Evolutionary conservation across 1,139 yeast genomes (phyloP).

Genomic region (Debaryomycetaceae sp.): DNA sequence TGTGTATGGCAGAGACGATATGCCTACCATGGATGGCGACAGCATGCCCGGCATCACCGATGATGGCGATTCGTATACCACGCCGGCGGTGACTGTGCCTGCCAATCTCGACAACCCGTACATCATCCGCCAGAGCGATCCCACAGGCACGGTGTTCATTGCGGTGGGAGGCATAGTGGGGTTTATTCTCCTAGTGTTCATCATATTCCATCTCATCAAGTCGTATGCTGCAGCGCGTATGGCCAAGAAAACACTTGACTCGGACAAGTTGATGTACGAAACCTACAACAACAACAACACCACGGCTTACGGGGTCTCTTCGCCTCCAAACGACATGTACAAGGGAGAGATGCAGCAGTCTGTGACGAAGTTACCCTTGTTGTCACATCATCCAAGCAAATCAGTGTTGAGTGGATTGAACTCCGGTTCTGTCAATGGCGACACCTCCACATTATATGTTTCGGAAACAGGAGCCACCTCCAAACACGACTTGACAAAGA

Average conservation of each 20-base stretch:
- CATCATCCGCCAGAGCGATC: conserved; percentile 46
- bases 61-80: conserved; percentile 26
- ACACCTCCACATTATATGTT: conserved; percentile 35
- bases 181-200: conserved; percentile 45
- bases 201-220: conserved; percentile 34
- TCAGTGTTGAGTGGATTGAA: conserved; percentile 15
- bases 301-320: conserved; percentile 31
- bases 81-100: conserved; percentile 67
- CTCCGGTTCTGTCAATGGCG: conserved; percentile 24
- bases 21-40: background rate
- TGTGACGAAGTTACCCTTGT: conserved; percentile 36
- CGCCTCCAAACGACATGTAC: conserved; percentile 15
- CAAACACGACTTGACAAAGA: conserved; percentile 42
- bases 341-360: conserved; percentile 20
- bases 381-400: conserved; percentile 21
- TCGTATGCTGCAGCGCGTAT: conserved; percentile 36
- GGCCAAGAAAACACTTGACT: conserved; percentile 33
- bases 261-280: conserved; percentile 34
- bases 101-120: conserved; percentile 58
- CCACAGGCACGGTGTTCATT: conserved; percentile 77
- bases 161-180: conserved; percentile 72
- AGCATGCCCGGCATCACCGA: background rate
- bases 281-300: conserved; percentile 35
- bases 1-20: background rate
- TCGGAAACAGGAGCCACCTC: conserved; percentile 33